Base-by-base conservation (phyloP, 768 basidiomycete species). In the Pulveroboletus sp. region DNA sequence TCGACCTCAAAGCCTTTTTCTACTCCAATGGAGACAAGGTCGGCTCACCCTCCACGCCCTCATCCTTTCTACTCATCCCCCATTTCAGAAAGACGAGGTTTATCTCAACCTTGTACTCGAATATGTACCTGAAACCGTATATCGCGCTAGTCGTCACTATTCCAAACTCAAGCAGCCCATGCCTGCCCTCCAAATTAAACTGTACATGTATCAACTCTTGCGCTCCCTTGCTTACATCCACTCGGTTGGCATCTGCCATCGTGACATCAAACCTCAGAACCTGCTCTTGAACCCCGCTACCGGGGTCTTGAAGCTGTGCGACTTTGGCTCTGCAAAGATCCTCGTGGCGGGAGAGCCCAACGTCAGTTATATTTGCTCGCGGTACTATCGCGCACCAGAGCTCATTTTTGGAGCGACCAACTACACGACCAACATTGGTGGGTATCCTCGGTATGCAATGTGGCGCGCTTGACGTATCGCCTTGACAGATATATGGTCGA, bases 1-100 rank as follows among this genome's bases (percentile, higher is more conserved):
- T 97, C 62, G 95, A 98, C 65, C 83, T 99, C 53, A 87, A 87
- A 62, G 93, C 94, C 14, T 99, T 97, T 72, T 99, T 98, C 78
- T 99, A 99, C 70, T 94, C 95, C 49, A 97, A 94, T 60, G 97
- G 97, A 40, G 97, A 99, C 77, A 99, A 98, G 90, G 94, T 93
- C 57, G 58, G 77, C 63, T 42, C 24, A 52, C 37, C 20, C 31
- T 43, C 36, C 29, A 45, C 19, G 17, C 41, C 17, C 50, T 55
- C 43, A 44, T 37, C 23, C 49, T 41, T 32, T 31, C 27, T 23
- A 10, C 37, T 54, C 47, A 42, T n/a, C 49, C 43, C n/a, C 19
- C 48, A 32, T 39, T 47, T 7, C 19, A 97, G 94, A 98, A 98
- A 80, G 97, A 99, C 71, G 97, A 99, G 78, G 93, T 99, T 45